phyloP scores from a whole-genome alignment of 148 eudicot species.

The Bassia scoparia region DNA sequence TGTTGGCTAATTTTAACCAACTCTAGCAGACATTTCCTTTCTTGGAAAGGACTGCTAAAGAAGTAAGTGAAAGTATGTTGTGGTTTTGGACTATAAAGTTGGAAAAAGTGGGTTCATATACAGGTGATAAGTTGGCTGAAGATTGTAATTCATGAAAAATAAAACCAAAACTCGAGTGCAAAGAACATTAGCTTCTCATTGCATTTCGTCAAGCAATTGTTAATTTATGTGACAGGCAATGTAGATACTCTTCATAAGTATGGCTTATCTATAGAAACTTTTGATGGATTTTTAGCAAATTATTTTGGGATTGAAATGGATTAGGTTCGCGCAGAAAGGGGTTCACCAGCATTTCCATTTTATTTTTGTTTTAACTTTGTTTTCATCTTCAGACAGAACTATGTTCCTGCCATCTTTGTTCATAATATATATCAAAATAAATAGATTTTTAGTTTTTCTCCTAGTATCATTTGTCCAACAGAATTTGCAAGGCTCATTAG shows the following conservation, averaged over 20 bases:
- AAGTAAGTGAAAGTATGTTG: conserved; percentile 45
- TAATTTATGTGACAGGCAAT: background rate
- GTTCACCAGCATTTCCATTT: no score
- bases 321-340: no score
- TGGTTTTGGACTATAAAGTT: background rate
- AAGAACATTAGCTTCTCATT: background rate
- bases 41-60: conserved; percentile 39
- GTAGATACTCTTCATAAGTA: background rate
- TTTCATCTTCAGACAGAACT: no score
- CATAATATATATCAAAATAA: no score
- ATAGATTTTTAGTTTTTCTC: no score
- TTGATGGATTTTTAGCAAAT: no score
- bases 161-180: background rate
- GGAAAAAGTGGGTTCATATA: background rate
- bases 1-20: conserved; percentile 57
- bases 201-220: background rate
- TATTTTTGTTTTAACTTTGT: no score
- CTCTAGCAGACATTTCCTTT: conserved; percentile 57
- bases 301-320: no score
- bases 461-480: no score
- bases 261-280: no score
- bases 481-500: no score
- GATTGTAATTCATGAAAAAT: background rate
- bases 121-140: background rate
- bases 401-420: no score